Conservation (phyloP, 2,329 filamentous ascomycete species). For the Ustulina deusta region DNA sequence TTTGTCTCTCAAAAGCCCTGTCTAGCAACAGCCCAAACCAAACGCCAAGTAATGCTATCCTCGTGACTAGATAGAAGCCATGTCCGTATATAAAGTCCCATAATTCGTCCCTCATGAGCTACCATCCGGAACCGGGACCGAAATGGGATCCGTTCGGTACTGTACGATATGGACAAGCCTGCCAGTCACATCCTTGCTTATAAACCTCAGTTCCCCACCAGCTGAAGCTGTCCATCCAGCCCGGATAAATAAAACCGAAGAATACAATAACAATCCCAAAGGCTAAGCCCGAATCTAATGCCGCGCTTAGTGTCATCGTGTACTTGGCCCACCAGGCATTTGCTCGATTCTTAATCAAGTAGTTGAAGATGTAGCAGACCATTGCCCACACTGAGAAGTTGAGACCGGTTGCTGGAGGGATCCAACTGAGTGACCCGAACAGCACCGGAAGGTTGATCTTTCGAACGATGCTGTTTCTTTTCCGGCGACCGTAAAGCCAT, state of each 20-base stretch:
- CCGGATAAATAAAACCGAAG: conserved; percentile 87
- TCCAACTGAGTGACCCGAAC: conserved; percentile 86
- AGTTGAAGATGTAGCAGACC: conserved; percentile 88
- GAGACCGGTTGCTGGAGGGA: conserved; percentile 85
- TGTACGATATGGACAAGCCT: conserved; percentile 77
- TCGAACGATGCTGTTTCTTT: conserved; percentile 72
- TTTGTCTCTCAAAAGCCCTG: background rate
- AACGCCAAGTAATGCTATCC: background rate
- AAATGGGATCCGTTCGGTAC: conserved; percentile 74
- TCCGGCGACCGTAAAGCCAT: conserved; percentile 75
- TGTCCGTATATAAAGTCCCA: background rate
- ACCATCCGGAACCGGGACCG: conserved; percentile 71
- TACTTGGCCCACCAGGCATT: conserved; percentile 90
- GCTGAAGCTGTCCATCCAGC: conserved; percentile 76
- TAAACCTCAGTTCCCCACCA: conserved; percentile 94
- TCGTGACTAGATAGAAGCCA: background rate
- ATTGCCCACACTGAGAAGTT: conserved; percentile 91
- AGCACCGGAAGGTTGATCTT: conserved; percentile 86
- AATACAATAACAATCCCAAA: conserved; percentile 87
- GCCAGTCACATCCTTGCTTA: conserved; percentile 87
- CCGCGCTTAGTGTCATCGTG: conserved; percentile 88
- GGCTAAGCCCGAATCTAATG: conserved; percentile 83
- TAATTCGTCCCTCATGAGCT: conserved; percentile 26
- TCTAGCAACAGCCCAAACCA: background rate
- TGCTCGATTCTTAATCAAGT: conserved; percentile 75